Conservation (phyloP, 2,329 filamentous ascomycete genomes). For the Claviceps sorghi region DNA sequence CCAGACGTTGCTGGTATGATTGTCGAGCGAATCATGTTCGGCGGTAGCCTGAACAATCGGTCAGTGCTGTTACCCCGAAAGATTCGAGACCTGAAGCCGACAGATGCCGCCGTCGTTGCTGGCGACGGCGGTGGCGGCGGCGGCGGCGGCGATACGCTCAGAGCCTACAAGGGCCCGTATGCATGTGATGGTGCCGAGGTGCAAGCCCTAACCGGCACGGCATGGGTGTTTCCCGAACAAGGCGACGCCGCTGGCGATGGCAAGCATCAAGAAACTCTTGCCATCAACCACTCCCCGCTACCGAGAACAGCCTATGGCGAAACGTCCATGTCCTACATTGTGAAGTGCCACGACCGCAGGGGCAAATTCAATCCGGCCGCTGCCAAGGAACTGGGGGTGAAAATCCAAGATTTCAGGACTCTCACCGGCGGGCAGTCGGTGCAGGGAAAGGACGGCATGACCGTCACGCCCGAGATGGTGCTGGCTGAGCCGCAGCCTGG, state of each 20-base stretch:
- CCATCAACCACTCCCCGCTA: constrained; percentile 26
- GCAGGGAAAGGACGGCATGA: constrained; percentile 45
- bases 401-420: constrained; percentile 37
- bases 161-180: constrained; percentile 52
- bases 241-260: constrained; percentile 6
- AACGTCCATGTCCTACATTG: constrained; percentile 71
- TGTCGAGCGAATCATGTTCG: constrained; percentile 23
- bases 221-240: constrained; percentile 15
- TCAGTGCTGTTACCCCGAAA: constrained; percentile 13
- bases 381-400: constrained; percentile 52
- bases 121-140: constrained; percentile 36
- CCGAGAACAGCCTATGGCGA: constrained; percentile 52
- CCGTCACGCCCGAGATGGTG: constrained; percentile 77
- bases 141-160: constrained; percentile 44
- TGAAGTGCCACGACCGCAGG: constrained; percentile 59
- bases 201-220: constrained; percentile 10
- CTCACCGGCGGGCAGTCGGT: constrained; percentile 53
- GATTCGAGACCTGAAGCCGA: constrained; percentile 15
- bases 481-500: constrained; percentile 53
- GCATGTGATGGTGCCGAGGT: constrained; percentile 9
- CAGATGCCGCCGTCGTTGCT: constrained; percentile 40
- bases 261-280: constrained; percentile 8
- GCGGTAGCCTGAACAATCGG: constrained; percentile 14
- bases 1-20: constrained; percentile 17
- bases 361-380: constrained; percentile 62